Conservation (phyloP, 2,329 filamentous ascomycete species). For the Phyllosticta citriasiana region DNA sequence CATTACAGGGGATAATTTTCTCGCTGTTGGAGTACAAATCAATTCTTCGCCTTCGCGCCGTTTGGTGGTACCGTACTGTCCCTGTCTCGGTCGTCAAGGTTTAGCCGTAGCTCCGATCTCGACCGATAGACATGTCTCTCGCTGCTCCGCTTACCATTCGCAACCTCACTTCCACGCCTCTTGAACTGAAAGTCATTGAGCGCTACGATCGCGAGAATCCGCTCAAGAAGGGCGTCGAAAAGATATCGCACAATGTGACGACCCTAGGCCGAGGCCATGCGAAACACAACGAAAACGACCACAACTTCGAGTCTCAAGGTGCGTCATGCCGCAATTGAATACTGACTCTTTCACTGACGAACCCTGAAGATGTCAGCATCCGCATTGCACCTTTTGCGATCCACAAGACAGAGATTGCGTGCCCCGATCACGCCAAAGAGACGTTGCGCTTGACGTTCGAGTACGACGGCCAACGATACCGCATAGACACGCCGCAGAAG, state of each 20-base stretch:
- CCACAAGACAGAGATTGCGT: slow-evolving; percentile 51
- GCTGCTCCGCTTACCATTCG: slow-evolving; percentile 54
- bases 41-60: not conserved
- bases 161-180: slow-evolving; percentile 65
- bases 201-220: slow-evolving; percentile 53
- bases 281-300: slow-evolving; percentile 43
- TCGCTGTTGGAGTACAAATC: not conserved
- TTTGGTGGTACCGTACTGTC: not conserved
- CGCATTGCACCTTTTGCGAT: slow-evolving; percentile 59
- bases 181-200: slow-evolving; percentile 65
- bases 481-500: slow-evolving; percentile 55
- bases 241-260: slow-evolving; percentile 7
- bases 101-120: slow-evolving; percentile 7
- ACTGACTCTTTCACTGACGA: not conserved
- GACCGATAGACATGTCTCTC: slow-evolving; percentile 3
- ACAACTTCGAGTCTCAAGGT: slow-evolving; percentile 47
- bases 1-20: not conserved
- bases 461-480: slow-evolving; percentile 54
- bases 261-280: slow-evolving; percentile 23
- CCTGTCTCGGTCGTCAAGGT: not conserved
- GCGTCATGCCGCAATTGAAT: not conserved
- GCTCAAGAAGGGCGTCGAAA: slow-evolving; percentile 20
- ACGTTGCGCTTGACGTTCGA: slow-evolving; percentile 67
- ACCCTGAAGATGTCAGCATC: slow-evolving; percentile 45
- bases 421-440: slow-evolving; percentile 49